Evolutionary conservation across 106 monocot genomes (phyloP).

Genomic region (Chionographis japonica): DNA sequence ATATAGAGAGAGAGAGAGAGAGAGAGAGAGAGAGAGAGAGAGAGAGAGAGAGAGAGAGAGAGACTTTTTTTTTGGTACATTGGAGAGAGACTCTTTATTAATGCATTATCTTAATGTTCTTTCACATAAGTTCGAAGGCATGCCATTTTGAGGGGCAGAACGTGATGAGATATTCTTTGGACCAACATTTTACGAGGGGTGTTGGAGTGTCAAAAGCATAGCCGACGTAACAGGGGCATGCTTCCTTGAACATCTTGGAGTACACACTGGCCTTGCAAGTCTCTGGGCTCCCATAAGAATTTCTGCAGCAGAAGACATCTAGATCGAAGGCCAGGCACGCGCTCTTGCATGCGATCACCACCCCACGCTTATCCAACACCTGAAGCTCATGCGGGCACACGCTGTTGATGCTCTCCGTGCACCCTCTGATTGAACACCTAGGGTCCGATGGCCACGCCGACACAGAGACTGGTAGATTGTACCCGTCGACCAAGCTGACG

Average conservation of each 20-base stretch:
- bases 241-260: conserved; percentile 64
- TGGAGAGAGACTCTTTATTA: no score
- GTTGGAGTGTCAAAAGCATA: conserved; percentile 53
- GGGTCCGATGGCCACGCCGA: conserved; percentile 20
- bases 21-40: no score
- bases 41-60: no score
- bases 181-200: conserved; percentile 32
- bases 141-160: conserved; percentile 62
- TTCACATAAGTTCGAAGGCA: no score
- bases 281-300: conserved; percentile 37
- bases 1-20: no score
- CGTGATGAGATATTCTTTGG: conserved; percentile 40
- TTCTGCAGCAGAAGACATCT: conserved; percentile 61
- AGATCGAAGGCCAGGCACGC: conserved; percentile 62
- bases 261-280: conserved; percentile 53
- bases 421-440: conserved; percentile 44
- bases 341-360: conserved; percentile 70
- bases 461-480: conserved; percentile 58
- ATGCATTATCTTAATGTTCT: no score
- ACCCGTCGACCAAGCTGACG: conserved; percentile 72
- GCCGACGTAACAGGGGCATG: conserved; percentile 65
- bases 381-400: conserved; percentile 60
- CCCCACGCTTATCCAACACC: conserved; percentile 20
- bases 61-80: no score
- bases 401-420: conserved; percentile 36